phyloP scores from a whole-genome alignment of 2,329 filamentous ascomycete genomes.

The Xylaria multiplex region DNA sequence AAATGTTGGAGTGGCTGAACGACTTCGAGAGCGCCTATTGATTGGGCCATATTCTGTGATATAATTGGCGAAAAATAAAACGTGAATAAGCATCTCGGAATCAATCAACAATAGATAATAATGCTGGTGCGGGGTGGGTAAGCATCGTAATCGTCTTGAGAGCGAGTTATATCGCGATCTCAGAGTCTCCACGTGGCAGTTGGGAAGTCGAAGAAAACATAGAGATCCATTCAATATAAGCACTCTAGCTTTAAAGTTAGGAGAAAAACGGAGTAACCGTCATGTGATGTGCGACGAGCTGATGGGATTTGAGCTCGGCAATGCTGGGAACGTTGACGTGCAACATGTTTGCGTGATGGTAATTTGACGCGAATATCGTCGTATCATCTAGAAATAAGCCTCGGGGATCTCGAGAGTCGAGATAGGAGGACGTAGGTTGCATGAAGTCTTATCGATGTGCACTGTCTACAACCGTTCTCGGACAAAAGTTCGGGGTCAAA shows the following conservation, averaged over 20 bases:
- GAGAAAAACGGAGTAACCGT: constrained; percentile 3
- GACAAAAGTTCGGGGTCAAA: background rate
- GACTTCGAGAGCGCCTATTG: constrained; percentile 2
- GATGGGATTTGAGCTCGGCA: too few relatives aligned
- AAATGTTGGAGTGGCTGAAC: constrained; percentile 12
- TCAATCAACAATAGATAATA: constrained; percentile 13
- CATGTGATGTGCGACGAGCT: constrained; percentile 17
- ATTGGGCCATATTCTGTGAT: constrained; percentile 17
- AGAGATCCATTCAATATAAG: background rate
- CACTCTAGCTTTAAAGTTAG: background rate
- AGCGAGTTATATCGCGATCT: constrained; percentile 8
- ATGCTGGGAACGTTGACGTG: too few relatives aligned
- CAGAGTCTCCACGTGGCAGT: constrained; percentile 21
- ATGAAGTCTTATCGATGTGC: too few relatives aligned
- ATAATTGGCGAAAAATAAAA: constrained; percentile 27
- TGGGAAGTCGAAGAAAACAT: constrained; percentile 7
- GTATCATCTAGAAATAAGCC: too few relatives aligned
- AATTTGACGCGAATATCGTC: too few relatives aligned
- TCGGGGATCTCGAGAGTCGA: too few relatives aligned
- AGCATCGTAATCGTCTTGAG: constrained; percentile 12
- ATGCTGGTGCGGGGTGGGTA: constrained; percentile 21
- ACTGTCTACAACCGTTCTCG: background rate
- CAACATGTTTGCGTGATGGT: too few relatives aligned
- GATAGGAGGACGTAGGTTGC: too few relatives aligned
- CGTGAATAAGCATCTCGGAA: constrained; percentile 12